phyloP scores from a whole-genome alignment of 2,329 filamentous ascomycete species.

The Zymoseptoria ardabiliae region DNA sequence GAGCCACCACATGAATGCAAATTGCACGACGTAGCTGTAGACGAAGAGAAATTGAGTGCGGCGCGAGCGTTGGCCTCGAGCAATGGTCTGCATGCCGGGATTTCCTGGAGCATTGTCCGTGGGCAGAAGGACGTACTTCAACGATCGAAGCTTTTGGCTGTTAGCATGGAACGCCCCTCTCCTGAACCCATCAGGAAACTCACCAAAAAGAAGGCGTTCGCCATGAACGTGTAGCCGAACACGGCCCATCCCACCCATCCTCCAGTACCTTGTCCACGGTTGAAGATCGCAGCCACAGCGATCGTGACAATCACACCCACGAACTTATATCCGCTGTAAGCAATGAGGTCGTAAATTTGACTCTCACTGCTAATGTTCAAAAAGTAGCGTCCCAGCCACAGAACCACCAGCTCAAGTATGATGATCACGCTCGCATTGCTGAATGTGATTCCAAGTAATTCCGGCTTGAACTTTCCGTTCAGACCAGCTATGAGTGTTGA shows the following conservation, averaged over 20 bases:
- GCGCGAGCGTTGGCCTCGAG: slow-evolving; percentile 76
- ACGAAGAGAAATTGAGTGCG: slow-evolving; percentile 87
- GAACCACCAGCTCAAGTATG: slow-evolving; percentile 75
- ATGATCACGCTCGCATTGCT: slow-evolving; percentile 78
- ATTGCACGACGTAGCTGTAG: slow-evolving; percentile 90
- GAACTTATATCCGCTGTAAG: slow-evolving; percentile 98
- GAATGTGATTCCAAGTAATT: slow-evolving; percentile 83
- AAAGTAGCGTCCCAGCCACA: slow-evolving; percentile 90
- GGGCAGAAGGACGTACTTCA: slow-evolving; percentile 92
- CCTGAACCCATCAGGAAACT: slow-evolving; percentile 29
- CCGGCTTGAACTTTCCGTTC: slow-evolving; percentile 85
- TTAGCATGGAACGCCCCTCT: neutral
- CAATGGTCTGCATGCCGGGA: slow-evolving; percentile 65
- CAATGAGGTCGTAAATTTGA: slow-evolving; percentile 86
- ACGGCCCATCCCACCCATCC: slow-evolving; percentile 83
- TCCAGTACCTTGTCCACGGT: slow-evolving; percentile 71
- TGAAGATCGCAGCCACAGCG: slow-evolving; percentile 68
- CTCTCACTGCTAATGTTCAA: slow-evolving; percentile 89
- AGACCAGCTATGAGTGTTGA: slow-evolving; percentile 86
- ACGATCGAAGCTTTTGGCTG: slow-evolving; percentile 65
- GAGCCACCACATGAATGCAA: slow-evolving; percentile 87
- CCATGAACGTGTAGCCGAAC: slow-evolving; percentile 85
- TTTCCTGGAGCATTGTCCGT: slow-evolving; percentile 60
- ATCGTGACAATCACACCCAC: slow-evolving; percentile 92
- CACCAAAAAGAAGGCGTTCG: slow-evolving; percentile 93